Conservation (phyloP, 441 rosid genomes). For the Kokia cookei region DNA sequence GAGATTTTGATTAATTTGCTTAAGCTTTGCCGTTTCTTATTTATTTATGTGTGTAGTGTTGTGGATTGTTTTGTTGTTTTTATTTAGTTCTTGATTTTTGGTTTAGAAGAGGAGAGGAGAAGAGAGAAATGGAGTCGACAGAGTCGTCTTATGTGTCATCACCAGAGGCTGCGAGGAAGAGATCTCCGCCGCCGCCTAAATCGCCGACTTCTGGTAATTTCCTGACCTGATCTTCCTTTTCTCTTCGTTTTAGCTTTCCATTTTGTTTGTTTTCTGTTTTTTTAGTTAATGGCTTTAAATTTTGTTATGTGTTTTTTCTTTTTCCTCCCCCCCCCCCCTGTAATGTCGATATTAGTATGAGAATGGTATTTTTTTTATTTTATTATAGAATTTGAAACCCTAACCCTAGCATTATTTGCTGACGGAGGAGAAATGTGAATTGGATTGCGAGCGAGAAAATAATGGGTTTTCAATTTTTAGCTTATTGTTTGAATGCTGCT, state of each 20-base stretch:
- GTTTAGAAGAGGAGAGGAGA: neutral
- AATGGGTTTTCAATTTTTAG: neutral
- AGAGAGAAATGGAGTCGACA: slow-evolving; percentile 68
- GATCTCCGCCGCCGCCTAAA: slow-evolving; percentile 68
- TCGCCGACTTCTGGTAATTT: slow-evolving; percentile 66
- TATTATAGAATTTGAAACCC: neutral
- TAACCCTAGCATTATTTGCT: slow-evolving; percentile 3
- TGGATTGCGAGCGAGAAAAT: neutral
- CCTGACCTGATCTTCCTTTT: slow-evolving; percentile 49
- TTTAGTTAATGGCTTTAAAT: neutral
- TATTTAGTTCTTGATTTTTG: neutral
- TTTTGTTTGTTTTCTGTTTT: neutral
- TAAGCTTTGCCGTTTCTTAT: neutral
- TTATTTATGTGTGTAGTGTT: neutral
- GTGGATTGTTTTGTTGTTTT: neutral
- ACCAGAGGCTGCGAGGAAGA: slow-evolving; percentile 58
- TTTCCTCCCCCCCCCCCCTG: neutral
- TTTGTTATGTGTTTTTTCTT: neutral
- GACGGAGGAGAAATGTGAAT: neutral
- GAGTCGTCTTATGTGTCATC: slow-evolving; percentile 81
- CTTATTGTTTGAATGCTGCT: neutral
- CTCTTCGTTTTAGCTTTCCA: neutral
- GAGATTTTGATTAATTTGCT: neutral
- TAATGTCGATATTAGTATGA: neutral
- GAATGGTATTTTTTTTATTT: neutral